A percentile compares a stretch with the other conserved stretches of the same genome.
These are phyloP conservation scores for Hyphopichia wangnamkhiaoensis DNA, from an alignment of 1,139 yeast species.

Conservation along the genomic window DNA sequence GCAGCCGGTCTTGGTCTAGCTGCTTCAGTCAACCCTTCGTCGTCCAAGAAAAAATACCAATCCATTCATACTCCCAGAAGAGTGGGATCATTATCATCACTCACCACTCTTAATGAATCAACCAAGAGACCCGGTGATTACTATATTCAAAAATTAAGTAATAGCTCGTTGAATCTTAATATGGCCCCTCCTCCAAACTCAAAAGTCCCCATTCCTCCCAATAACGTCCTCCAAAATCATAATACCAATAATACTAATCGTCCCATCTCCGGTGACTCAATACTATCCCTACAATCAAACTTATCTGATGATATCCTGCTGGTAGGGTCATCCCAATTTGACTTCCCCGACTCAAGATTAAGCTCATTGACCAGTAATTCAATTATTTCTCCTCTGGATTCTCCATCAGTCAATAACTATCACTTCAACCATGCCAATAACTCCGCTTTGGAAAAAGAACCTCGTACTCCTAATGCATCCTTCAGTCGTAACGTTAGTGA, in stretches of 20 bases:
- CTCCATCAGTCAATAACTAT: conserved; percentile 19
- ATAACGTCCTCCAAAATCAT: neutral
- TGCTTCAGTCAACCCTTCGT: conserved; percentile 7
- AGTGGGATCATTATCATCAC: conserved; percentile 28
- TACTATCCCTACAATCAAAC: conserved; percentile 35
- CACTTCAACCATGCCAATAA: conserved; percentile 6
- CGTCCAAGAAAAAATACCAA: conserved; percentile 14
- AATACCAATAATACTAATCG: conserved; percentile 11
- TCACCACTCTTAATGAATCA: conserved; percentile 22
- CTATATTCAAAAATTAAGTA: conserved; percentile 34
- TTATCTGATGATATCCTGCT: conserved; percentile 39
- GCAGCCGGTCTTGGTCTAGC: neutral
- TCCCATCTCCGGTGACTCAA: conserved; percentile 41
- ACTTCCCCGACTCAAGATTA: conserved; percentile 36
- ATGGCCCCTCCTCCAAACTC: conserved; percentile 1
- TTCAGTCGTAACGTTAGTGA: neutral
- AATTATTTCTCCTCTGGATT: conserved; percentile 26
- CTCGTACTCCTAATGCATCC: neutral
- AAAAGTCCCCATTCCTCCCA: conserved; percentile 9
- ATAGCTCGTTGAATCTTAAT: conserved; percentile 12
- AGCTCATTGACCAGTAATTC: conserved; percentile 41
- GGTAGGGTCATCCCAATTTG: conserved; percentile 39
- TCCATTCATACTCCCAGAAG: conserved; percentile 21
- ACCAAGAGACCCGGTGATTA: conserved; percentile 46
- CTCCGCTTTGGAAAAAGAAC: conserved; percentile 1